Percentiles rank a stretch among this genome's conserved stretches.
Evolutionary conservation across 108 stramenopile species (phyloP).

Genomic region (Bacterosira constricta): DNA sequence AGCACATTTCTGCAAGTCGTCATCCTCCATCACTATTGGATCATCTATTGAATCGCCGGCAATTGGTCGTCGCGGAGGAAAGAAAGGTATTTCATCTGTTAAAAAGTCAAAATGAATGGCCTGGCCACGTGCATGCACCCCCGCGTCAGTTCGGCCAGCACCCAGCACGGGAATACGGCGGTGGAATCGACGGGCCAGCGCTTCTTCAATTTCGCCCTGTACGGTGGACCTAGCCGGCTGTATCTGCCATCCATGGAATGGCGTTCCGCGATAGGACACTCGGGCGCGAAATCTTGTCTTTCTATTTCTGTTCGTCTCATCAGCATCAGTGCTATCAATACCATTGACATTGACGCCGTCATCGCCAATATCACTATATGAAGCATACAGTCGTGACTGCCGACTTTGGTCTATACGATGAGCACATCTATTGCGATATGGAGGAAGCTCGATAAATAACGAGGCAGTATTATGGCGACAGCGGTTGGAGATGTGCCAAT

Average conservation of each 20-base stretch:
- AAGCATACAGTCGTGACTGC: background rate
- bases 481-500: no score
- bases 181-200: constrained; percentile 57
- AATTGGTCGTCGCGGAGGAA: constrained; percentile 4
- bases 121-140: constrained; percentile 86
- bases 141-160: constrained; percentile 82
- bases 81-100: constrained; percentile 21
- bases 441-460: no score
- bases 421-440: no score
- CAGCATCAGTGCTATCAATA: background rate
- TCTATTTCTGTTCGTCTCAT: background rate
- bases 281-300: constrained; percentile 27
- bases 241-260: constrained; percentile 26
- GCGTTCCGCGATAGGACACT: constrained; percentile 28
- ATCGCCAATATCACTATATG: background rate
- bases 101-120: constrained; percentile 86
- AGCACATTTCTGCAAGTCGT: constrained; percentile 4
- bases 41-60: background rate
- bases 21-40: background rate
- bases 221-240: constrained; percentile 3
- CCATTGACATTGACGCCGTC: background rate
- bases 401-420: background rate
- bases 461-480: no score
- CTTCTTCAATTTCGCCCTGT: constrained; percentile 74
- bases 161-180: constrained; percentile 71